Evolutionary conservation across 352 stramenopile genomes (phyloP), one percentile per base, ranked within the genome.

Genomic region (Peronosclerospora sorghi): DNA sequence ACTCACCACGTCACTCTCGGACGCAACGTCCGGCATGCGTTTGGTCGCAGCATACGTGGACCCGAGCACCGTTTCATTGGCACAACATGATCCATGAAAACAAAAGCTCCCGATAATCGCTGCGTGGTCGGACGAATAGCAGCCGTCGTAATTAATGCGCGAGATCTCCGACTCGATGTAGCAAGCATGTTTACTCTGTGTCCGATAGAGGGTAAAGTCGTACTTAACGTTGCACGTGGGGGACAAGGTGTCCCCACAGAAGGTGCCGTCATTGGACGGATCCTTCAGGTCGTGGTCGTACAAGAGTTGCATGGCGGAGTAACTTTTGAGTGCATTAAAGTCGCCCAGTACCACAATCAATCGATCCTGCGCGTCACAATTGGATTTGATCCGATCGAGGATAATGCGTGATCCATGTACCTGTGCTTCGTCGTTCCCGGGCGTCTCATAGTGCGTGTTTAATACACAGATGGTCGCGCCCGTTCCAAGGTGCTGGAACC

Each of bases 401-500:
- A 90, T 70, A 46, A 90, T 81, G 15, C 75, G 62, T 5, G 77
- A 78, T 15, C 57, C 73, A 37, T 87, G 59, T 14, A 66, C 58
- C 58, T 89, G 77, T 9, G 73, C 73, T 32, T 79, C 62, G 23
- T 86, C 63, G 14, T 86, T 85, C 4, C 77, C 77, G 13, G 71
- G 74, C 1, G 73, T 90, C 57, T 90, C 77, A 50, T 83, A 90
- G 63, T 87, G 77, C 35, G 77, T 87, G 55, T 90, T 90, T 21
- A 87, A 41, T 12, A 90, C 52, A 23, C 77, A 90, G 1, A 83
- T 73, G 0, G 68, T 84, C 10, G 71, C 51, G 12, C 73, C 70
- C 1, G 63, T 77, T n/a, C 42, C 45, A 36, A 68, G 69, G 51
- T 87, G 72, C 45, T 86, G 40, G 58, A 90, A 90, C 35, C 77